Conservation (phyloP, 2,329 filamentous ascomycete species). For the Fusarium setosum region DNA sequence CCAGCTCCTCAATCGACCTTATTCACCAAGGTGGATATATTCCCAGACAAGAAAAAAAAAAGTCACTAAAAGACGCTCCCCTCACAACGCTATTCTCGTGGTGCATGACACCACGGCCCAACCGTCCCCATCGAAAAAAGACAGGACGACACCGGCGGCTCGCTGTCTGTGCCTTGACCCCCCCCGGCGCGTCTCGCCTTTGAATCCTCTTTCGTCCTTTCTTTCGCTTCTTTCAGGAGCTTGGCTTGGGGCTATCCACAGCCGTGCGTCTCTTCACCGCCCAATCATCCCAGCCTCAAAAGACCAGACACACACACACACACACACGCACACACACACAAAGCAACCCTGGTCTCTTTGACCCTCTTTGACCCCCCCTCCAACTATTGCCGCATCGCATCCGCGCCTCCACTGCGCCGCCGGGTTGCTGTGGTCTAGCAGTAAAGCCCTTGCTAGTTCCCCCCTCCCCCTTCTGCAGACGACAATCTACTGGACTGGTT, state of each 20-base stretch:
- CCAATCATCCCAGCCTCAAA: conserved; percentile 34
- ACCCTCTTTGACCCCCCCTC: not conserved
- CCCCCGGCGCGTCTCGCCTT: conserved; percentile 1
- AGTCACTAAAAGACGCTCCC: not conserved
- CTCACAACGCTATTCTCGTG: conserved; percentile 36
- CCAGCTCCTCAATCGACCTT: not conserved
- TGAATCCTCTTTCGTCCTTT: not conserved
- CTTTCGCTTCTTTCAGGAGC: not conserved
- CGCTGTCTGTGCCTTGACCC: conserved; percentile 22
- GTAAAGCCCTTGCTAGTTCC: conserved; percentile 23
- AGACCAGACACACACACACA: conserved; percentile 9
- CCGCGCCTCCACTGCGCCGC: not conserved
- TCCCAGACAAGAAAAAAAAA: not conserved
- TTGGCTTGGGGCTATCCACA: conserved; percentile 5
- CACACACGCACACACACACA: too few relatives aligned
- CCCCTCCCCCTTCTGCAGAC: not conserved
- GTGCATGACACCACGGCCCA: conserved; percentile 41
- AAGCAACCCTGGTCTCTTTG: conserved; percentile 1
- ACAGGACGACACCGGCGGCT: not conserved
- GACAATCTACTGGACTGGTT: not conserved
- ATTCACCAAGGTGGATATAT: conserved; percentile 2
- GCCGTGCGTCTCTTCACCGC: conserved; percentile 39
- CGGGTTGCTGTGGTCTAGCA: conserved; percentile 5
- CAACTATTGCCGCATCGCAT: conserved; percentile 32
- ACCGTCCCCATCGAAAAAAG: conserved; percentile 14